Percentiles rank a stretch among this genome's conserved stretches.
Conservation (phyloP, 129 eudicot genomes). For the Helianthus tuberosus region DNA sequence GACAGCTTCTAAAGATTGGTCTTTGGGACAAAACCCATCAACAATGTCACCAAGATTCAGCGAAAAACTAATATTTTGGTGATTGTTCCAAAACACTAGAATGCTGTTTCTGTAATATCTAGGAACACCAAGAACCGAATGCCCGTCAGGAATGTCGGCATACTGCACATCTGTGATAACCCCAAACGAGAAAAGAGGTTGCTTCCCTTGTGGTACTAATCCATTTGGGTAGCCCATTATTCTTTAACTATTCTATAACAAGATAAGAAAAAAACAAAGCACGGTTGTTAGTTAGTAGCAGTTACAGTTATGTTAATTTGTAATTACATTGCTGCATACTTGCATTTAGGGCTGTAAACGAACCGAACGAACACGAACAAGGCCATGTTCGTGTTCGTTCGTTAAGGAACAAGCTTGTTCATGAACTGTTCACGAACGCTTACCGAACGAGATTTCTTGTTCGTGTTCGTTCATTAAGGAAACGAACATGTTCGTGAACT, state of each 20-base stretch:
- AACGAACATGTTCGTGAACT: no score
- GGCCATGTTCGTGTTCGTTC: no score
- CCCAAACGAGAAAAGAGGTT: constrained; percentile 92
- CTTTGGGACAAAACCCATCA: constrained; percentile 91
- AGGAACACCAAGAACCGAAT: constrained; percentile 82
- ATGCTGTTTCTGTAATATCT: constrained; percentile 86
- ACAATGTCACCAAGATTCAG: constrained; percentile 85
- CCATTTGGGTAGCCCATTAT: constrained; percentile 62
- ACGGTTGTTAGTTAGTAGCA: background rate
- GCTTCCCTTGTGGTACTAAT: constrained; percentile 46
- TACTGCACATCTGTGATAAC: constrained; percentile 95
- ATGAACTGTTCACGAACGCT: no score
- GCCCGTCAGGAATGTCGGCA: constrained; percentile 94
- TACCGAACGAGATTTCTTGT: no score
- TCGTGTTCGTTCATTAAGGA: no score
- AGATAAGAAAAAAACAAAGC: background rate
- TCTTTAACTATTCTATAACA: constrained; percentile 2
- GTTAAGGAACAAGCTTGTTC: no score
- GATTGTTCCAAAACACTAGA: constrained; percentile 67
- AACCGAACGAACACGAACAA: no score
- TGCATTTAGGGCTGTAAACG: no score
- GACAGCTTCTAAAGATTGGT: constrained; percentile 64
- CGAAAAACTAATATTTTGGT: constrained; percentile 55
- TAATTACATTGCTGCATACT: background rate
- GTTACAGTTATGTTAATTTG: background rate